Conservation (phyloP, 2,329 filamentous ascomycete species). For the Coccinonectria pachysandricola region DNA sequence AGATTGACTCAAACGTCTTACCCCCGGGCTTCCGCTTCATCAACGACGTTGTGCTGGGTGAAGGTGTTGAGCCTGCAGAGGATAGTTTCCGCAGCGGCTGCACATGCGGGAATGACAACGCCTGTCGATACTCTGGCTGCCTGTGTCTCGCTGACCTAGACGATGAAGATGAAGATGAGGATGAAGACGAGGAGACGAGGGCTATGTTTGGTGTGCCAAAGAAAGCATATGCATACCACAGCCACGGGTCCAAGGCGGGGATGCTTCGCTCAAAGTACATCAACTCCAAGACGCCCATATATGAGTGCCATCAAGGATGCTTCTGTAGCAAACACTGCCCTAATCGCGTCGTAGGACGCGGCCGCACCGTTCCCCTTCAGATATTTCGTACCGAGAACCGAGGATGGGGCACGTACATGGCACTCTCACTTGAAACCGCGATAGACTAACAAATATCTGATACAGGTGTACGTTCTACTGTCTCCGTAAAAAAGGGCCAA, state of each 20-base stretch:
- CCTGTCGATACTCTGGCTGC: conserved; percentile 60
- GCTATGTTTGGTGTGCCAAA: conserved; percentile 9
- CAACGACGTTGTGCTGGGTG: conserved; percentile 45
- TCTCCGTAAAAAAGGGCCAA: conserved; percentile 58
- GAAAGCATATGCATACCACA: conserved; percentile 54
- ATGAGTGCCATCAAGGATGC: conserved; percentile 70
- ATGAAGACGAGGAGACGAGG: conserved; percentile 24
- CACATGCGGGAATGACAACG: conserved; percentile 47
- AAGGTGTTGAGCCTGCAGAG: conserved; percentile 49
- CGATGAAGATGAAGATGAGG: conserved; percentile 37
- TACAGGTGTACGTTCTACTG: conserved; percentile 53
- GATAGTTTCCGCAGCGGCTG: conserved; percentile 60
- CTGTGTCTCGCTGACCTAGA: conserved; percentile 57
- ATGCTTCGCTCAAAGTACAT: conserved; percentile 42
- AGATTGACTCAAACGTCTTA: conserved; percentile 42
- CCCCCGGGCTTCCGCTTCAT: conserved; percentile 62
- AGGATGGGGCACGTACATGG: conserved; percentile 65
- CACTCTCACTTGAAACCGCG: too few relatives aligned
- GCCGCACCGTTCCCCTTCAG: conserved; percentile 58
- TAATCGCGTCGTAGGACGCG: conserved; percentile 67
- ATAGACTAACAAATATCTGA: too few relatives aligned
- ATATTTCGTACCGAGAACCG: conserved; percentile 65
- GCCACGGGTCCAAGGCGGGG: conserved; percentile 39
- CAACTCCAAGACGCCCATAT: conserved; percentile 52
- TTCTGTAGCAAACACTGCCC: conserved; percentile 54